Base-by-base conservation (phyloP, 1,284 basidiomycete species). In the Leucocoprinus gongylophorus region DNA sequence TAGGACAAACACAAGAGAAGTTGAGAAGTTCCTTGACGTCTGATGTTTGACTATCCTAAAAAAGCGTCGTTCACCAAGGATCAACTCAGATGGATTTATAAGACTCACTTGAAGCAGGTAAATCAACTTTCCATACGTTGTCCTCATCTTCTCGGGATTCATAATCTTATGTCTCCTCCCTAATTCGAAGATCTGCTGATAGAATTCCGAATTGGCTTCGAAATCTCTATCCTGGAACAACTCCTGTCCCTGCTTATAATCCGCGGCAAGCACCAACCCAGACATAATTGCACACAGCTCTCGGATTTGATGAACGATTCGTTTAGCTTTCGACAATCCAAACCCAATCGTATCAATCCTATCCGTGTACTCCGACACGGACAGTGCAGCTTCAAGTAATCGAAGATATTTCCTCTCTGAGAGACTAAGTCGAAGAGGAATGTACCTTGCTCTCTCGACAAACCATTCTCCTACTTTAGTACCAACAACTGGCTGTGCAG, bases 71-170 rank as follows among this genome's bases (percentile, higher is more conserved):
- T 17, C 43, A 26, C 20, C 7, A 40, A 23, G 12, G 30, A 4
- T 26, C 32, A 26, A 26, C 3, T 26, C 29, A 30, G 17, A 37
- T 33, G 15, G 29, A 47, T 18, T 15, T 29, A 18, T 5, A 44
- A 18, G 8, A 62, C 70, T 57, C 55, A 85, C 85, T 76, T 89
- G 86, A 29, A 89, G 74, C 51, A 90, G 68, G 65, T 91, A 91
- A 33, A 91, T 83, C 49, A 91, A 69, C 61, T 91, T 91, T 17
- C 88, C 88, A 57, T 91, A 91, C 2, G 86, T 90, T 17, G 84
- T 81, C n/a, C 88, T 76, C 88, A 91, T 90, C 62, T 81, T 89
- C 62, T 90, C 87, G 0, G 87, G 85, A 60, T 89, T 90, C 83
- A 85, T 89, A 60, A 90, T 89, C 64, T 91, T 91, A 62, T 90